phyloP scores from a whole-genome alignment of 139 green algal species.

The Tetraselmis striata region DNA sequence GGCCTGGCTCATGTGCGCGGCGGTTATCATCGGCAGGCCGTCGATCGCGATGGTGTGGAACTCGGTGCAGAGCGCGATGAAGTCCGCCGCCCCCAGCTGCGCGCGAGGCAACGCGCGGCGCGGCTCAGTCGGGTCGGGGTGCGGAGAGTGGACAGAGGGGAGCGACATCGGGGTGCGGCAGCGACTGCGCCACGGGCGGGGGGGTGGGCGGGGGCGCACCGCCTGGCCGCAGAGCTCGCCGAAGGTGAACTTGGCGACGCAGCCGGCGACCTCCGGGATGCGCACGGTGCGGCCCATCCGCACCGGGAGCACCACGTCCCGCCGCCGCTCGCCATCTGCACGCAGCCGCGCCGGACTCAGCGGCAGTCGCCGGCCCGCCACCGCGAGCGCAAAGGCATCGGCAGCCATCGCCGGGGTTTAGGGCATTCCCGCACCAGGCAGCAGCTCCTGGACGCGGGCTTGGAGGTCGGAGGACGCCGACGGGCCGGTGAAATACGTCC shows the following conservation, averaged over 20 bases:
- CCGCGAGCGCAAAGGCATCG: too few species aligned
- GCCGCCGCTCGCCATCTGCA: not conserved
- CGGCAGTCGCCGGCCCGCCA: not conserved
- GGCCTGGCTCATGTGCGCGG: conserved; percentile 42
- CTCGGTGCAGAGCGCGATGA: conserved; percentile 60
- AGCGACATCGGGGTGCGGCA: too few species aligned
- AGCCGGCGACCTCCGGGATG: conserved; percentile 26
- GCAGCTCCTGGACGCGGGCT: conserved; percentile 45
- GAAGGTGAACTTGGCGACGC: conserved; percentile 67
- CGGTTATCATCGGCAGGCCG: conserved; percentile 72
- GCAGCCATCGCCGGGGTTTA: too few species aligned
- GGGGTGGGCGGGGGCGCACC: conserved; percentile 15
- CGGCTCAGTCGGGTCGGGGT: too few species aligned
- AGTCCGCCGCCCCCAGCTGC: conserved; percentile 72
- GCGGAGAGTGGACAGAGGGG: too few species aligned
- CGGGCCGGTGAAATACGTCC: conserved; percentile 71
- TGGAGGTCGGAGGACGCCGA: conserved; percentile 14
- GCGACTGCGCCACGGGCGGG: too few species aligned
- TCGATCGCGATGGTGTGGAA: conserved; percentile 74
- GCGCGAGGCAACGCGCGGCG: not conserved
- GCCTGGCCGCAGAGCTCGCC: conserved; percentile 74
- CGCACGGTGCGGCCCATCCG: conserved; percentile 15
- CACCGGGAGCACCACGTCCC: conserved; percentile 1
- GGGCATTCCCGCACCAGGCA: too few species aligned
- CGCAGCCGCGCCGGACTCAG: not conserved